phyloP scores from a whole-genome alignment of 2,329 filamentous ascomycete genomes.

The Fusarium sp. region DNA sequence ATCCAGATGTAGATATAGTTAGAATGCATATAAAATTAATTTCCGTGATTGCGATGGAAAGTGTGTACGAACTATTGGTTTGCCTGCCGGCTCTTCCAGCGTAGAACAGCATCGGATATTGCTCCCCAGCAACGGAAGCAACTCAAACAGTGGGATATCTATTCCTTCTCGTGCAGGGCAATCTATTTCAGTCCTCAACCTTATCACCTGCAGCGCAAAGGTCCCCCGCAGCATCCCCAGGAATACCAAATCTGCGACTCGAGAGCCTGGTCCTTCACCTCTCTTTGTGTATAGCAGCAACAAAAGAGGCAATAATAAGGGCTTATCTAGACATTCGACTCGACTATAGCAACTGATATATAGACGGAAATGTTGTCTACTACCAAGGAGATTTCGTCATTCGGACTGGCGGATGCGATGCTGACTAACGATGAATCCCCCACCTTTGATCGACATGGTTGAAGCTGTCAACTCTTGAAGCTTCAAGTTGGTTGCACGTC shows the following conservation, averaged over 20 bases:
- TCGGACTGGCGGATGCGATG: conserved; percentile 37
- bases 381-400: conserved; percentile 28
- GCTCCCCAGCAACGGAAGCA: neutral
- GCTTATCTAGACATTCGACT: neutral
- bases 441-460: conserved; percentile 19
- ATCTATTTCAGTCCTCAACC: neutral
- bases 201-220: neutral
- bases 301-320: too few relatives aligned
- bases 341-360: neutral
- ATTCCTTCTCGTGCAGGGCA: neutral
- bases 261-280: too few relatives aligned
- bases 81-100: too few relatives aligned
- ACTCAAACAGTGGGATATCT: neutral
- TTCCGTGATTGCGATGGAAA: too few relatives aligned
- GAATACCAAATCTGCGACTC: too few relatives aligned
- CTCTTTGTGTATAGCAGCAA: too few relatives aligned
- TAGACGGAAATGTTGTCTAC: neutral
- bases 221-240: neutral
- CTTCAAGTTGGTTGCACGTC: neutral
- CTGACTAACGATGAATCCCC: conserved; percentile 36
- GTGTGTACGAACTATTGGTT: too few relatives aligned
- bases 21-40: too few relatives aligned
- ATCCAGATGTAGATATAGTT: too few relatives aligned
- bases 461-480: conserved; percentile 19
- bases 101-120: too few relatives aligned